Base-by-base conservation (phyloP, 2,329 filamentous ascomycete species). In the Penicillium sp. region DNA sequence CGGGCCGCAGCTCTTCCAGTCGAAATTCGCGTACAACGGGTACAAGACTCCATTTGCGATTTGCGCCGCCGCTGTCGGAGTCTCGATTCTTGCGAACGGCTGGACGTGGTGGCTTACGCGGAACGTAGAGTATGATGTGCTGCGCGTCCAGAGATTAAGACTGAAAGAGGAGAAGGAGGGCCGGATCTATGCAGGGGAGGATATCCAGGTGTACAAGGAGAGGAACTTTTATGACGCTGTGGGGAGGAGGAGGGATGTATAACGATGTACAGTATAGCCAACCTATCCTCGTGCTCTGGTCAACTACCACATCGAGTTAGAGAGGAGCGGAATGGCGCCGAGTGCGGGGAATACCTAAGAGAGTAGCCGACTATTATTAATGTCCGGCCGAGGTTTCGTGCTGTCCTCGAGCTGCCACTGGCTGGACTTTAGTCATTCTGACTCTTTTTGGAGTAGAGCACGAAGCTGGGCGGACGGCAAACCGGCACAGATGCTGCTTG, bases 1-100 rank as follows among this genome's bases (percentile, higher is more conserved):
- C 23, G 58, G 58, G 1, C 64, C 58, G 3, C 61, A 64, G 26
- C 54, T 64, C 0, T 61, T 65, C 44, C 58, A 61, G 47, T 58
- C 57, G 4, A 19, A 13, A 6, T 63, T 61, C 13, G 58, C 58
- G 5, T 54, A 53, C 21, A 65, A 65, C 31, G 58, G 63, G 9
- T 65, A 65, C 55, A 63, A 65, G 21, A 63, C 55, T 1, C 58
- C 61, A 1, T 64, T 65, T 46, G 56, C 55, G 3, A 65, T 65
- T 31, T 61, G 56, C 35, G 64, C 58, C 0, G 61, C 41, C 2
- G 52, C 61, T 2, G 13, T 64, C 26, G 58, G 58, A 1, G 61
- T 45, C 3, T 51, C 58, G 3, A 63, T 60, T 26, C 17, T 65
- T 19, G 55, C 64, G 23, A 60, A 64, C 29, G 29, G 35, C 9